Evolutionary conservation across 805 yeast species (phyloP), one percentile per base, ranked within the genome.

Genomic region (Yarrowia deformans): DNA sequence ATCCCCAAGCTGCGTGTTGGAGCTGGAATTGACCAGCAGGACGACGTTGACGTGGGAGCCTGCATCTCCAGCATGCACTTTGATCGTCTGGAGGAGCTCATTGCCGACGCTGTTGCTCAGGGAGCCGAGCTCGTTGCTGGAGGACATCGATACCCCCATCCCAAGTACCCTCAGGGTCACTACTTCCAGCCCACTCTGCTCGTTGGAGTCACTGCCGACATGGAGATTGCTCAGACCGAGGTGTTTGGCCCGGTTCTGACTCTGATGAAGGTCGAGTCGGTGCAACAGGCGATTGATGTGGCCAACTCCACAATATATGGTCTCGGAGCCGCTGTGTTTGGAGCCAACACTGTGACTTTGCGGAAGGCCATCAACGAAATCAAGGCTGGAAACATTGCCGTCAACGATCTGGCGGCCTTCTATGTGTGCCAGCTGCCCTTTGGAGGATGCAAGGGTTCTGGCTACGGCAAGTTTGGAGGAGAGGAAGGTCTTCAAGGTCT

Each of bases 381-480:
- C 73, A 84, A 87, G 45, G 84, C 93, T 52, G 99, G 99, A 32
- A 95, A 93, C 76, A 97, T 95, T 58, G 97, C 99, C 9, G 91
- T 95, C 71, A 95, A 95, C 78, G 99, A 95, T 81, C 95, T 95
- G 82, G 99, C 98, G 8, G 94, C 98, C 0, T 95, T 88, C 76
- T 92, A 93, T 75, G 91, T 95, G 43, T 93, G 97, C 73, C 99
- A 95, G 79, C 83, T 95, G 73, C 99, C 99, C 40, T 95, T 95
- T 80, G 99, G 99, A 68, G 99, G 99, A 39, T 86, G 86, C 35
- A 88, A 88, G 73, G 95, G 93, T 56, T 90, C 97, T 7, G 99
- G 99, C 0, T 95, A 93, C 76, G 99, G 99, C 69, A 94, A 94
- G 77, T 95, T 95, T 81, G 97, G 97, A 29, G 99, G 99, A 58